These are phyloP conservation scores for Candida sojae DNA, from an alignment of 1,139 yeast species.

Conservation along the genomic window DNA sequence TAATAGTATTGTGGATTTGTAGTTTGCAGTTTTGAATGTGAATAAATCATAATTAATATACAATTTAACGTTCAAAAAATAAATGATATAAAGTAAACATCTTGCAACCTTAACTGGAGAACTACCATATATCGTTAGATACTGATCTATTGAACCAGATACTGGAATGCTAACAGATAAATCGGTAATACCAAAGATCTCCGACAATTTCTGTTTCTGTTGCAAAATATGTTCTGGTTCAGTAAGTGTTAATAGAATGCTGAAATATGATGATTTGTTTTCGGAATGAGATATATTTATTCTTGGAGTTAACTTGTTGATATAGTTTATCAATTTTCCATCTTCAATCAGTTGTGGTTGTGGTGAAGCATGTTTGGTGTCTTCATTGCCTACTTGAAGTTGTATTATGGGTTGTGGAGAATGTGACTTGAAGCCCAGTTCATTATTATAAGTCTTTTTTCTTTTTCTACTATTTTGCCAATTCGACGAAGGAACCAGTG, in stretches of 20 bases:
- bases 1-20: constrained; percentile 16
- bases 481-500: neutral
- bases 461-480: constrained; percentile 4
- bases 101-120: constrained; percentile 19
- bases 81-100: constrained; percentile 24
- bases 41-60: constrained; percentile 24
- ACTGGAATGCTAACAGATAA: constrained; percentile 21
- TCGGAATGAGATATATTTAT: neutral
- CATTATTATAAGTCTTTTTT: constrained; percentile 1
- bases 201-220: constrained; percentile 13
- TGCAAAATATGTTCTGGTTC: constrained; percentile 21
- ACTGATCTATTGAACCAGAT: constrained; percentile 32
- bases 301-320: constrained; percentile 11
- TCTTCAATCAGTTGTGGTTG: constrained; percentile 8
- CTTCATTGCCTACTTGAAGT: constrained; percentile 3
- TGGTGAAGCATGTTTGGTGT: neutral
- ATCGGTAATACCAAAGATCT: constrained; percentile 22
- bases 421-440: constrained; percentile 3
- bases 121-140: constrained; percentile 29
- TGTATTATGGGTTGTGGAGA: neutral
- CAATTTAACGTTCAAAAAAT: constrained; percentile 22
- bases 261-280: constrained; percentile 6
- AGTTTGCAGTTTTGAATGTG: constrained; percentile 36
- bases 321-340: constrained; percentile 12
- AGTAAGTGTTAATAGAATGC: constrained; percentile 24